A percentile compares a stretch with the other conserved stretches of the same genome.
Evolutionary conservation across 805 yeast species (phyloP).

Genomic region (Candida xiaguanensis): DNA sequence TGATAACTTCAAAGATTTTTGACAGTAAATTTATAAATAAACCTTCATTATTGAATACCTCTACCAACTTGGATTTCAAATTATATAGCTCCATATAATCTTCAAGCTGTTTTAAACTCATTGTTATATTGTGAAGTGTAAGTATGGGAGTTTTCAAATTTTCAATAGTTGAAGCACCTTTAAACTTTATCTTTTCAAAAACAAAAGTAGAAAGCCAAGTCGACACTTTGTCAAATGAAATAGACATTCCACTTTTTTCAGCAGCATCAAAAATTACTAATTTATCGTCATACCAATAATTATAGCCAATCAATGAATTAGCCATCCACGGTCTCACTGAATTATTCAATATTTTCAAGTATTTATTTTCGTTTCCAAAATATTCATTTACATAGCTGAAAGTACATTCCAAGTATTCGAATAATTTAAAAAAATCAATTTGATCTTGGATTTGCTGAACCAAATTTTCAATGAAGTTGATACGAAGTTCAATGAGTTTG

Average conservation of each 20-base stretch:
- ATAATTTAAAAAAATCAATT: slow-evolving; percentile 25
- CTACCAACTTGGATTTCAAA: slow-evolving; percentile 13
- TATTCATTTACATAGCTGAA: slow-evolving; percentile 21
- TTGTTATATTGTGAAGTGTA: slow-evolving; percentile 25
- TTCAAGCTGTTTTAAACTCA: slow-evolving; percentile 22
- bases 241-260: neutral
- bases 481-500: slow-evolving; percentile 23
- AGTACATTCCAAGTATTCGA: slow-evolving; percentile 34
- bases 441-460: slow-evolving; percentile 8
- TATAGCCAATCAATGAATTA: slow-evolving; percentile 26
- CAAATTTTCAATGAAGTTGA: slow-evolving; percentile 14
- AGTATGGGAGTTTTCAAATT: slow-evolving; percentile 10
- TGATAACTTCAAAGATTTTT: slow-evolving; percentile 9
- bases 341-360: neutral
- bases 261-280: slow-evolving; percentile 13
- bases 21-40: slow-evolving; percentile 8
- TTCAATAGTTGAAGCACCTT: neutral
- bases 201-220: slow-evolving; percentile 6
- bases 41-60: slow-evolving; percentile 9
- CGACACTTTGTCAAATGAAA: slow-evolving; percentile 5
- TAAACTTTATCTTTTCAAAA: slow-evolving; percentile 4
- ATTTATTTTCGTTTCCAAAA: slow-evolving; percentile 14
- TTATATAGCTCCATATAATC: slow-evolving; percentile 13
- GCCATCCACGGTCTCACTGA: slow-evolving; percentile 24
- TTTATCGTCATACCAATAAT: slow-evolving; percentile 27